These are phyloP conservation scores for Colletotrichum sp. DNA, from an alignment of 2,329 filamentous ascomycete genomes.

Conservation along the genomic window DNA sequence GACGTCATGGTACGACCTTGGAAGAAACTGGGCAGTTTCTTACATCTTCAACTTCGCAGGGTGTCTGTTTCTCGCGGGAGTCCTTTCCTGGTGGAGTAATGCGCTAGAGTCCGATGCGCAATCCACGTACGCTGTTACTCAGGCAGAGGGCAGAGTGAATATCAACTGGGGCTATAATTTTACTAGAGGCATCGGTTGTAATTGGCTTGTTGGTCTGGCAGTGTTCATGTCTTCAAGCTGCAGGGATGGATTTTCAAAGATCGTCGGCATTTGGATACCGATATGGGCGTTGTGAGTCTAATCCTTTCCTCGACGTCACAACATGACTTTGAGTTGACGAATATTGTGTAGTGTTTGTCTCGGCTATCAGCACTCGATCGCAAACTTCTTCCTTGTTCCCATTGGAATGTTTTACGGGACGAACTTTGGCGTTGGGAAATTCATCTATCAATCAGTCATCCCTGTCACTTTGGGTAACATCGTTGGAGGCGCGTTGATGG, in stretches of 20 bases:
- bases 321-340: background rate
- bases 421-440: background rate
- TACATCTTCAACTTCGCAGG: slow-evolving; percentile 2
- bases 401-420: slow-evolving; percentile 3
- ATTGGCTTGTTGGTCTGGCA: background rate
- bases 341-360: background rate
- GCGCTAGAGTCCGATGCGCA: background rate
- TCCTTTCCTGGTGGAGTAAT: background rate
- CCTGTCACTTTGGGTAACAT: slow-evolving; percentile 6
- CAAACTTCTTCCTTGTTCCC: background rate
- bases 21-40: background rate
- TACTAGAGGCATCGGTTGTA: background rate
- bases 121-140: background rate
- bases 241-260: background rate
- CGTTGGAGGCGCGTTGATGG: background rate
- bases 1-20: background rate
- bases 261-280: slow-evolving; percentile 3
- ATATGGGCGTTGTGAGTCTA: background rate
- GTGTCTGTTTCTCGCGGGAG: background rate
- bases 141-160: background rate
- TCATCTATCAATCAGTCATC: background rate
- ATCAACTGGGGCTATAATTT: slow-evolving; percentile 2
- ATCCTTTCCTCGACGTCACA: background rate
- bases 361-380: background rate
- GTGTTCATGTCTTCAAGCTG: background rate